Evolutionary conservation across 139 green algal species (phyloP), one percentile per base, ranked within the genome.

Genomic region (Chlorella vulgaris): DNA sequence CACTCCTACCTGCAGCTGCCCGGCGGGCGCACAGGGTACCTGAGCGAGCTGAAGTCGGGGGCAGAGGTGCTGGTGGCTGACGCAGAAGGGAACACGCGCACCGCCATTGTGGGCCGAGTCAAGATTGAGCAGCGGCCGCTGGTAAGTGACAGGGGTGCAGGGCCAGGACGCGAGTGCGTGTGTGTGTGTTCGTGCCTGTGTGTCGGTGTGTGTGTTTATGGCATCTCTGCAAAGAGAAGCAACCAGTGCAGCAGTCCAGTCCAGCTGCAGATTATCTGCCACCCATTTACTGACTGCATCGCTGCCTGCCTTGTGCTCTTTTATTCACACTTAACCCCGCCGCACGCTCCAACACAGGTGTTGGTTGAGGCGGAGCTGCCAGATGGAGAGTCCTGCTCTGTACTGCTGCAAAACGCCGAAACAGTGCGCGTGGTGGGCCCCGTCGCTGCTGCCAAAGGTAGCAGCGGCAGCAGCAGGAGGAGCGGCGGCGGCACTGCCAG

Each of bases 361-460:
- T 74, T 97, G 53, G 86, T 97, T 28, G 89, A 95, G 75, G 88
- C 88, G 0, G 68, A 85, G 70, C 91, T 87, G 6, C 40, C 42
- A 18, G 90, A 92, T 33, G 89, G 88, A 35, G 70, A 85, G 19
- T 51, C 35, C 24, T 58, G 42, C 81, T 66, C 38, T 0, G 62
- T 51, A 19, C 76, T 98, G 35, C 87, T 98, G 66, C 94, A 98
- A 77, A 98, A 98, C 77, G 95, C 95, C 6, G 95, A 98, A 82
- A 98, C 95, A 3, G 95, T 98, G 42, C 89, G 91, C 33, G 81
- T 98, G 50, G 86, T 98, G 62, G 89, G 87, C 3, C 87, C 88
- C 13, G 66, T 38, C 43, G 47, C 61, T 18, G 66, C 77, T 71
- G 50, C 78, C 24, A 62, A 36, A 6, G 10, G 63, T 70, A 65